A percentile compares a stretch with the other conserved stretches of the same genome.
Evolutionary conservation across 495 filamentous ascomycete species (phyloP).

Genomic region (Xylaria cubensis): DNA sequence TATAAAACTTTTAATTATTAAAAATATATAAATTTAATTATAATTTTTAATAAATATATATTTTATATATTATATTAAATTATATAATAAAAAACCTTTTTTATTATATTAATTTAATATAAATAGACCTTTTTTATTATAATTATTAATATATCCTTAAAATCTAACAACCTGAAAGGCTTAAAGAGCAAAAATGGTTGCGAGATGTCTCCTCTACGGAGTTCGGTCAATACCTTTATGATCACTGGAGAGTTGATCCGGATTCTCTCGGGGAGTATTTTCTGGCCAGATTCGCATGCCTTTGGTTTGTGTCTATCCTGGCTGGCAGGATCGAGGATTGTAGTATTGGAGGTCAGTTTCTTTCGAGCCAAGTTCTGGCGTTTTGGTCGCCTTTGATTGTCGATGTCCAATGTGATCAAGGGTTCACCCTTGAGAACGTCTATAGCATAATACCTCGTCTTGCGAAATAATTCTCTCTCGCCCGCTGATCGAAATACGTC

Average conservation of each 20-base stretch:
- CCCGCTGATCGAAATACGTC: neutral
- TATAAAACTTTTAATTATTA: too few species aligned
- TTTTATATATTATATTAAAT: too few species aligned
- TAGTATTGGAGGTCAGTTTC: neutral
- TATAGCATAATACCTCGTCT: neutral
- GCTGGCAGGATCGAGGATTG: too few species aligned
- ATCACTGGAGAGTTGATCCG: neutral
- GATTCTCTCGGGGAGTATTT: slow-evolving; percentile 5
- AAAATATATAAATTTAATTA: too few species aligned
- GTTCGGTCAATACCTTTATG: neutral
- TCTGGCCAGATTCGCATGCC: neutral
- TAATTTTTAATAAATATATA: too few species aligned
- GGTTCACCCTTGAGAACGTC: slow-evolving; percentile 11
- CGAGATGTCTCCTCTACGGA: neutral
- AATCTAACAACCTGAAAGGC: slow-evolving; percentile 12
- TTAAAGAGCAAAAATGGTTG: neutral
- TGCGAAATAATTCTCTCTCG: slow-evolving; percentile 1
- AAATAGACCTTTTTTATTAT: too few species aligned
- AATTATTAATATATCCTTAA: too few species aligned
- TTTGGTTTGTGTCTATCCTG: too few species aligned
- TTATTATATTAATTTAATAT: too few species aligned
- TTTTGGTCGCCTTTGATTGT: neutral
- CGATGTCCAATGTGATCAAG: neutral
- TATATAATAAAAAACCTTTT: too few species aligned
- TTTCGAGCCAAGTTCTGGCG: neutral